Base-by-base conservation (phyloP, 371 early-diverging fungal species). In the Mortierella sp. region DNA sequence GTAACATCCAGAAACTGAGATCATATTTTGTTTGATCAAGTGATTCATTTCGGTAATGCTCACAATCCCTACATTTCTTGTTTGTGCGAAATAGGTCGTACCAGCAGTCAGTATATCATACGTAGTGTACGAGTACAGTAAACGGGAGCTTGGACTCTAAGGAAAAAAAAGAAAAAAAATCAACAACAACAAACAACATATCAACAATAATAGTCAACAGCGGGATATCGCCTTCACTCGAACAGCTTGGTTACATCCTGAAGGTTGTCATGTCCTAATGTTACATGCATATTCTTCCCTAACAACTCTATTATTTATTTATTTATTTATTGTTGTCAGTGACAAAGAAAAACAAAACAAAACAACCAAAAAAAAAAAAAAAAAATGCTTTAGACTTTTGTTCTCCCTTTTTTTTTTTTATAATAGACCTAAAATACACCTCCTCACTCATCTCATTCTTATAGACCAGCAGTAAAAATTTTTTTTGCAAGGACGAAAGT, bases 41-140 rank as follows among this genome's bases (percentile, higher is more conserved):
- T 9, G 6, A 19, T n/a, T 21, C 21, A 43, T n/a, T 28, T 28
- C 28, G 28, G 28, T 28, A 28, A 28, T 28, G 28, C 28, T 28
- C 50, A 24, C 28, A 45, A 13, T 10, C 38, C 6, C 7, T 45
- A 45, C 45, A 45, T 21, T 24, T 63, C 15, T 32, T 16, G 52
- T 15, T 53, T 58, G 8, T 58, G 9, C 32, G 19, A 24, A 32
- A 21, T 74, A 90, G 88, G 91, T 91, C 21, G 88, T 92, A 13
- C 92, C 92, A 5, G 89, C 92, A 33, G 89, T 89, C 58, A 87
- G 88, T 62, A 88, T 92, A 63, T 87, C 88, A 60, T 92, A 92
- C 76, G 88, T 89, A 6, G 88, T 88, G 36, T 92, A 92, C 74
- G 92, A 92, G 68, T 85, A 85, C 77, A 87, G 85, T 66, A 91